These are phyloP conservation scores for Chlamydomonas sp. DNA, from an alignment of 139 green algal genomes.

Conservation along the genomic window DNA sequence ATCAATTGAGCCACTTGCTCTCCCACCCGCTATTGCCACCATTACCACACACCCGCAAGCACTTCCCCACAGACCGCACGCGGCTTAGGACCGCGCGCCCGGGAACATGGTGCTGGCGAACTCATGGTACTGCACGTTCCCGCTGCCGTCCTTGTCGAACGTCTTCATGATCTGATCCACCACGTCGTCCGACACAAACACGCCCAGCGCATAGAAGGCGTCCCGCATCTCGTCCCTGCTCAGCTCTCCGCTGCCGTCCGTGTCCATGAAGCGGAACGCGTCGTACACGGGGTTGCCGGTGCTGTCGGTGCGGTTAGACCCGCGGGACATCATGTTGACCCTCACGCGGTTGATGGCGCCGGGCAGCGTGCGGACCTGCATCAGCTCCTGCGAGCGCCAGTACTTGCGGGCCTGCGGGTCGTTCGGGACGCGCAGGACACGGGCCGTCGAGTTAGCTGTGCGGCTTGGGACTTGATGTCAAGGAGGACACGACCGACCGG, in stretches of 20 bases:
- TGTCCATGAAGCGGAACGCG: constrained; percentile 53
- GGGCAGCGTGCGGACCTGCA: constrained; percentile 23
- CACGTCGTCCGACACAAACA: constrained; percentile 32
- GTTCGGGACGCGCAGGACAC: too few species aligned
- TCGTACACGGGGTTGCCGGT: constrained; percentile 49
- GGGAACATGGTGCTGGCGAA: constrained; percentile 47
- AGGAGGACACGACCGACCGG: not conserved
- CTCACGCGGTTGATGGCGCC: constrained; percentile 48
- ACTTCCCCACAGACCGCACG: too few species aligned
- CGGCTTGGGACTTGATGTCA: not conserved
- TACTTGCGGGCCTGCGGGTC: constrained; percentile 43
- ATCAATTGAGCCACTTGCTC: too few species aligned
- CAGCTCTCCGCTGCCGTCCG: constrained; percentile 44
- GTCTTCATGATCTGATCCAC: constrained; percentile 42
- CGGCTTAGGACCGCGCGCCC: not conserved
- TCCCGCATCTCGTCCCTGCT: constrained; percentile 38
- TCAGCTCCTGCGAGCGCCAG: constrained; percentile 19
- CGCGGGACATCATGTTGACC: constrained; percentile 35
- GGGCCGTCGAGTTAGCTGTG: too few species aligned
- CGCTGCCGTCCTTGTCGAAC: constrained; percentile 35
- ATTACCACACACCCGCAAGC: too few species aligned
- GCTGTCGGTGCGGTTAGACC: not conserved
- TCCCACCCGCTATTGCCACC: too few species aligned
- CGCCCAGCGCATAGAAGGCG: constrained; percentile 48
- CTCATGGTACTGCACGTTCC: constrained; percentile 39